Evolutionary conservation across 805 yeast genomes (phyloP).

Genomic region (Lachancea nothofagi): DNA sequence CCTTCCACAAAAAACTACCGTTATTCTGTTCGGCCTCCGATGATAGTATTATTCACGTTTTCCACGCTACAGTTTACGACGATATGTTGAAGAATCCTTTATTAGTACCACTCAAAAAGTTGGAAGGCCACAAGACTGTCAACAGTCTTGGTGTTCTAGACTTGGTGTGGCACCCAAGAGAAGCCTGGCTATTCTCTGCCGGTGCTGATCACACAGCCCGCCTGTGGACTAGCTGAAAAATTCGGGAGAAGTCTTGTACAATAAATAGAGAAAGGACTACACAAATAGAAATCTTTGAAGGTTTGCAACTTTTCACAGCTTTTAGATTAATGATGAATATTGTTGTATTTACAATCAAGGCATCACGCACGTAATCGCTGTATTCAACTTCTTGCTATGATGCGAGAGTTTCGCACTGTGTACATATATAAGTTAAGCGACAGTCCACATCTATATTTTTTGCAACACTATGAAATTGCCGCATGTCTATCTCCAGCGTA

Average conservation of each 20-base stretch:
- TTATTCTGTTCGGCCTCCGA: constrained; percentile 92
- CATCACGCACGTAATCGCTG: too few relatives aligned
- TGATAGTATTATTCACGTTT: constrained; percentile 87
- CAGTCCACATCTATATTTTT: too few relatives aligned
- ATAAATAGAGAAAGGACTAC: background rate
- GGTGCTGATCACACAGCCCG: constrained; percentile 97
- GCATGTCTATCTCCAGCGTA: too few relatives aligned
- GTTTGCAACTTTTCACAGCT: background rate
- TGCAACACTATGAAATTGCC: too few relatives aligned
- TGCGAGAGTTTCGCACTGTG: too few relatives aligned
- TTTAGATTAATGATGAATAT: too few relatives aligned
- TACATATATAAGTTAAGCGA: too few relatives aligned
- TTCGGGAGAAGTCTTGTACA: background rate
- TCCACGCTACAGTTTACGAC: constrained; percentile 96
- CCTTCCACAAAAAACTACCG: constrained; percentile 84
- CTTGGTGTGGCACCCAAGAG: constrained; percentile 93
- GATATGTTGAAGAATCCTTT: constrained; percentile 85
- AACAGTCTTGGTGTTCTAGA: constrained; percentile 82
- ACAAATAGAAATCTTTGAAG: background rate
- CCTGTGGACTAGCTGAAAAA: constrained; percentile 81
- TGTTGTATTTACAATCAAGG: too few relatives aligned
- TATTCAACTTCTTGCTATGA: too few relatives aligned
- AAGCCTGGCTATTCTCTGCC: constrained; percentile 95
- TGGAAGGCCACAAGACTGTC: constrained; percentile 80
- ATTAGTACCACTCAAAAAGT: constrained; percentile 90